A percentile compares a stretch with the other conserved stretches of the same genome.
These are phyloP conservation scores for Aspergillus sclerotialis DNA, from an alignment of 2,329 filamentous ascomycete species.

Conservation along the genomic window DNA sequence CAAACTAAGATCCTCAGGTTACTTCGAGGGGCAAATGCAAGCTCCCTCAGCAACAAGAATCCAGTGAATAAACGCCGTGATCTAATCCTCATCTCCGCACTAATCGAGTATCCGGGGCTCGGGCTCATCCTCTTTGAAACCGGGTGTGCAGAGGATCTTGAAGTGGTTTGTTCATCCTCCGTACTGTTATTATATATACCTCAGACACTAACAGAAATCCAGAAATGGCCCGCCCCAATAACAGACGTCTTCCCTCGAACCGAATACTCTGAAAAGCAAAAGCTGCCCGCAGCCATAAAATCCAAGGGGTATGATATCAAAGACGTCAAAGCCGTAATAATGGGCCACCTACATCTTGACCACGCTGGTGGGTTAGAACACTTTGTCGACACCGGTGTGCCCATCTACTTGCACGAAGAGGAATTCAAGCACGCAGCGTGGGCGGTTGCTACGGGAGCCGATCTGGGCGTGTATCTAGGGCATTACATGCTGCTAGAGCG, in stretches of 20 bases:
- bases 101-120: conserved; percentile 40
- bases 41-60: conserved; percentile 26
- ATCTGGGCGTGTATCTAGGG: conserved; percentile 33
- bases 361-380: conserved; percentile 44
- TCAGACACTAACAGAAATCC: not conserved
- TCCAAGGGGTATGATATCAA: conserved; percentile 37
- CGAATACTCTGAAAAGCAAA: conserved; percentile 24
- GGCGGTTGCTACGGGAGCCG: conserved; percentile 36
- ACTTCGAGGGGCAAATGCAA: conserved; percentile 35
- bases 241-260: conserved; percentile 35
- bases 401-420: conserved; percentile 43
- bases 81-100: conserved; percentile 34
- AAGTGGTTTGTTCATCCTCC: conserved; percentile 25
- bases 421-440: conserved; percentile 42
- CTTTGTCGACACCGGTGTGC: conserved; percentile 36
- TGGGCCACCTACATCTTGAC: conserved; percentile 43
- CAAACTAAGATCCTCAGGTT: conserved; percentile 16
- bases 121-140: conserved; percentile 43
- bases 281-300: conserved; percentile 30
- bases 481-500: conserved; percentile 29
- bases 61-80: conserved; percentile 37
- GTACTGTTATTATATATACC: not conserved
- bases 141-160: conserved; percentile 38
- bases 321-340: conserved; percentile 41
- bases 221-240: conserved; percentile 29